A percentile compares a stretch with the other conserved stretches of the same genome.
Evolutionary conservation across 805 yeast species (phyloP).

Genomic region (Blastobotrys attinorum): DNA sequence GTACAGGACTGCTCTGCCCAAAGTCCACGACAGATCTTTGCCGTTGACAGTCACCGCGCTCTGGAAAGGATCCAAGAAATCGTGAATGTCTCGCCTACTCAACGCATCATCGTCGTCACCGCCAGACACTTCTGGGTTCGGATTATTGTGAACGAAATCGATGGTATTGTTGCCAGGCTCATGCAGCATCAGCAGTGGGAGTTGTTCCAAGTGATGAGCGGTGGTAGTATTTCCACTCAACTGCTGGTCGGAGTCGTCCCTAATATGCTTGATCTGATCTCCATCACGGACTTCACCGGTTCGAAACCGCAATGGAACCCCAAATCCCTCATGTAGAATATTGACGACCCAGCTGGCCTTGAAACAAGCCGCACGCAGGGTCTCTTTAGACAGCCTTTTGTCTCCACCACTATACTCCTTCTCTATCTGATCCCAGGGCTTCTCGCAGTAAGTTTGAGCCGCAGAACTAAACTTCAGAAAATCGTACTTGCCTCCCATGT

Average conservation of each 20-base stretch:
- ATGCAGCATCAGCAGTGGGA: not conserved
- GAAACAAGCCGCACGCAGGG: slow-evolving; percentile 74
- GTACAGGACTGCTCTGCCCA: slow-evolving; percentile 77
- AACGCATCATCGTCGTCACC: slow-evolving; percentile 26
- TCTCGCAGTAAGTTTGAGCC: slow-evolving; percentile 66
- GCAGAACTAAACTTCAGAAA: slow-evolving; percentile 58
- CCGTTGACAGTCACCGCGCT: slow-evolving; percentile 77
- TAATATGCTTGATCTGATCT: no score
- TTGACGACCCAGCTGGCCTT: slow-evolving; percentile 93
- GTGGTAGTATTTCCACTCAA: not conserved
- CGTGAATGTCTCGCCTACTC: slow-evolving; percentile 16
- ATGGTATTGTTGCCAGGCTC: not conserved
- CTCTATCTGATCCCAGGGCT: slow-evolving; percentile 54
- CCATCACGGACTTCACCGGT: no score
- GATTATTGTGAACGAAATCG: not conserved
- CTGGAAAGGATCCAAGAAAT: slow-evolving; percentile 42
- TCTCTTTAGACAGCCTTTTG: slow-evolving; percentile 46
- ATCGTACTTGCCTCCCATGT: slow-evolving; percentile 82
- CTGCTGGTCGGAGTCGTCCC: no score
- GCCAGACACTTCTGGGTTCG: not conserved
- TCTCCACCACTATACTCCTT: slow-evolving; percentile 49
- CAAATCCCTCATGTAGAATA: slow-evolving; percentile 86
- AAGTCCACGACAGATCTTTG: slow-evolving; percentile 87
- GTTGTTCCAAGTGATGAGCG: not conserved
- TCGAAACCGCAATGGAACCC: slow-evolving; percentile 44